Conservation (phyloP, 2,329 filamentous ascomycete genomes). For the Clathrospora elynae region DNA sequence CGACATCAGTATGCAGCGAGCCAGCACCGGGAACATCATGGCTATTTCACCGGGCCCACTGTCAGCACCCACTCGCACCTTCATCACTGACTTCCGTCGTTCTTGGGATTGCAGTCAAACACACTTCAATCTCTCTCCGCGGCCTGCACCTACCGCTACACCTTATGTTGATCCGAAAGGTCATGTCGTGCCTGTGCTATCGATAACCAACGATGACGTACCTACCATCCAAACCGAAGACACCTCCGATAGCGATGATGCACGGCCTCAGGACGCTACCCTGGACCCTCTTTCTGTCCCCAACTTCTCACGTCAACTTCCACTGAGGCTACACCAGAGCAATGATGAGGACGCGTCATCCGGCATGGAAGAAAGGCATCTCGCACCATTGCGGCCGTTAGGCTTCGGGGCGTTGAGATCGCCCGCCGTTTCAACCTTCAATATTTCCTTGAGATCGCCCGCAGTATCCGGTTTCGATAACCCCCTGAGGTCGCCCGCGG, state of each 20-base stretch:
- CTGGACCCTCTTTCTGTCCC: constrained; percentile 31
- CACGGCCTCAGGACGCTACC: constrained; percentile 17
- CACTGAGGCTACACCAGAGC: constrained; percentile 30
- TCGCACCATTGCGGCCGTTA: constrained; percentile 26
- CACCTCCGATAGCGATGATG: constrained; percentile 15
- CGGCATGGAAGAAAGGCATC: constrained; percentile 18
- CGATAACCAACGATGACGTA: constrained; percentile 36
- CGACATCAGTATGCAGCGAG: constrained; percentile 54
- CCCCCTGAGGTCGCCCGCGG: background rate
- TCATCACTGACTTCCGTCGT: constrained; percentile 45
- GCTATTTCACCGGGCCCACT: constrained; percentile 51
- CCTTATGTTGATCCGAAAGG: constrained; percentile 48
- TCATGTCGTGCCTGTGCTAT: constrained; percentile 45
- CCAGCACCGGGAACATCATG: constrained; percentile 50
- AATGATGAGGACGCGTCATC: constrained; percentile 19
- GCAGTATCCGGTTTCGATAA: constrained; percentile 36
- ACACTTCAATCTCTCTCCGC: constrained; percentile 40
- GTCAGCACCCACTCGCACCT: constrained; percentile 47
- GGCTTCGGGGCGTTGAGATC: constrained; percentile 35
- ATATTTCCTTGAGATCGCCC: constrained; percentile 26
- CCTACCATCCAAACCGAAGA: constrained; percentile 11
- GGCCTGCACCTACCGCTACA: constrained; percentile 33
- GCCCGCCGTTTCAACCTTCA: constrained; percentile 38
- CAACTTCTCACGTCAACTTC: constrained; percentile 49
- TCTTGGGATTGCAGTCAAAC: constrained; percentile 50